phyloP scores from a whole-genome alignment of 768 basidiomycete species.

The Boletus insuetus region DNA sequence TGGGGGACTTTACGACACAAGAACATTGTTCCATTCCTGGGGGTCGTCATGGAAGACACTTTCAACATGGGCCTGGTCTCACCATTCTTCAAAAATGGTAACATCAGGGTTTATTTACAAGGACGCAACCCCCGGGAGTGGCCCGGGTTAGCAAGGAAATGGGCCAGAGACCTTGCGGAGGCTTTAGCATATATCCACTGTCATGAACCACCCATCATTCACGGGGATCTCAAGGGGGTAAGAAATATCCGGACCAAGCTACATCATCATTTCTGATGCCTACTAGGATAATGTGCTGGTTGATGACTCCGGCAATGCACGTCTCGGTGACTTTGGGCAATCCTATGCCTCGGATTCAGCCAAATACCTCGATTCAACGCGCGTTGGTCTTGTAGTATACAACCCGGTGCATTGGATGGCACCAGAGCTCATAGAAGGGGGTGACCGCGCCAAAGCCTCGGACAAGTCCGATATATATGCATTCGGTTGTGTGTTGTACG shows the following conservation, averaged over 20 bases:
- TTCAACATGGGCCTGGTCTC: constrained; percentile 23
- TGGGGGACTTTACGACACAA: constrained; percentile 25
- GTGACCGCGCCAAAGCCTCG: constrained; percentile 3
- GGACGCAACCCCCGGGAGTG: neutral
- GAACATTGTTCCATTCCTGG: constrained; percentile 28
- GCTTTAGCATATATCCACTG: constrained; percentile 25
- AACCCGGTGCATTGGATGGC: constrained; percentile 25
- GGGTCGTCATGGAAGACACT: constrained; percentile 9
- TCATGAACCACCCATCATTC: constrained; percentile 31
- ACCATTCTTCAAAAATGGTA: constrained; percentile 20
- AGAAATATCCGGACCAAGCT: constrained; percentile 4
- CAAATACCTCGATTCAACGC: constrained; percentile 22
- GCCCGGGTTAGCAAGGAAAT: constrained; percentile 5
- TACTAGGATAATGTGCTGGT: constrained; percentile 27
- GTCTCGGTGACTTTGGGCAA: constrained; percentile 29
- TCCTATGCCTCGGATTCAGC: constrained; percentile 24
- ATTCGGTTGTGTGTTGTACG: constrained; percentile 31
- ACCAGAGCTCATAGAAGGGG: constrained; percentile 20
- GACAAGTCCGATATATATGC: constrained; percentile 25
- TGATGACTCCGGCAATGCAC: constrained; percentile 9
- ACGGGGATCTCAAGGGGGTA: constrained; percentile 42
- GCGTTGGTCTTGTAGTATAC: constrained; percentile 12
- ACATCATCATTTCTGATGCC: neutral
- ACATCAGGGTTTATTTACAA: constrained; percentile 10
- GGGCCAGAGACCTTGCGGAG: constrained; percentile 16